Percentiles rank a stretch among this genome's conserved stretches.
These are phyloP conservation scores for Physcomitrellopsis africana DNA, from an alignment of 225 moss, liverwort and hornwort genomes.

Conservation along the genomic window DNA sequence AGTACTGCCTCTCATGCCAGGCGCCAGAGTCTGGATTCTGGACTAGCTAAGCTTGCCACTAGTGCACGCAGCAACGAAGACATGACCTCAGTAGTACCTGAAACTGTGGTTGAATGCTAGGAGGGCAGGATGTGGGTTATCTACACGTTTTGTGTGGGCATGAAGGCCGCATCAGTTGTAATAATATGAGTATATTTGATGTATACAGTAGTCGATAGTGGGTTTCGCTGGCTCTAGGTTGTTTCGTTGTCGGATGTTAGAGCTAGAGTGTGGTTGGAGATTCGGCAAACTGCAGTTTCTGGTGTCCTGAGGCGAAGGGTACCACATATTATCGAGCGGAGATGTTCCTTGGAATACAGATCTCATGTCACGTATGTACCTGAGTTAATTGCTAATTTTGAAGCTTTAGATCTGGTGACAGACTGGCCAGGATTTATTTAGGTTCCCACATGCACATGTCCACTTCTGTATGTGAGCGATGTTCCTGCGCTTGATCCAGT, in stretches of 20 bases:
- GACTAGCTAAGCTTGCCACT: slow-evolving; percentile 39
- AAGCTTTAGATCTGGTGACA: no score
- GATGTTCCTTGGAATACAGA: no score
- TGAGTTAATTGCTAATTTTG: no score
- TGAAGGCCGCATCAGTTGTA: background rate
- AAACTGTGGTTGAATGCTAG: slow-evolving; percentile 57
- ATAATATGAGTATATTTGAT: slow-evolving; percentile 21
- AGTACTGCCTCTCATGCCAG: slow-evolving; percentile 13
- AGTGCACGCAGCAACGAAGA: slow-evolving; percentile 46
- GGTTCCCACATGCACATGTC: no score
- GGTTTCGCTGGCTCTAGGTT: background rate
- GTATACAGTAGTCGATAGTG: slow-evolving; percentile 22
- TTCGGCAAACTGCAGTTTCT: slow-evolving; percentile 8
- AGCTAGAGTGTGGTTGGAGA: background rate
- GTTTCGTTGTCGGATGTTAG: background rate
- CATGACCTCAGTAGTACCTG: slow-evolving; percentile 27
- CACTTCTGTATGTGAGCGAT: no score
- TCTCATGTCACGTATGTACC: no score
- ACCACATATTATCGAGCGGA: background rate
- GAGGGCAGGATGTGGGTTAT: background rate
- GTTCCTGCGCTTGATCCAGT: no score
- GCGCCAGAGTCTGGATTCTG: slow-evolving; percentile 44
- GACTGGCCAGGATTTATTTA: no score
- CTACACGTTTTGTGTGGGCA: no score
- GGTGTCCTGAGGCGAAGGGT: slow-evolving; percentile 6